Conservation (phyloP, 1,139 yeast species). For the Hanseniaspora sp. region DNA sequence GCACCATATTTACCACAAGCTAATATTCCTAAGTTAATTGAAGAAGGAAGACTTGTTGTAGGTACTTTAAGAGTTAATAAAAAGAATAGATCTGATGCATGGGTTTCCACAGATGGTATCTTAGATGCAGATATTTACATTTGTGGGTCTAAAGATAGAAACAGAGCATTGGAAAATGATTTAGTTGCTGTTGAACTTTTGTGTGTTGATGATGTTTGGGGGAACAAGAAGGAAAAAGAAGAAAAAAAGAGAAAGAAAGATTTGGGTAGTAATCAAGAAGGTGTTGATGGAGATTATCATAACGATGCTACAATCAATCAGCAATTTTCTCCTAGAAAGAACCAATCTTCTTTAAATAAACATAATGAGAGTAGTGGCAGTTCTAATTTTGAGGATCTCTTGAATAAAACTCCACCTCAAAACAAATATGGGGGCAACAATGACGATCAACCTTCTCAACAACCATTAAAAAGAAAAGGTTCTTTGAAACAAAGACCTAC, state of each 20-base stretch:
- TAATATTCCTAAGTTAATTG: constrained; percentile 75
- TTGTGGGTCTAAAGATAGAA: constrained; percentile 98
- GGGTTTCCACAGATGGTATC: constrained; percentile 90
- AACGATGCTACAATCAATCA: constrained; percentile 46
- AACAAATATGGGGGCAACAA: constrained; percentile 23
- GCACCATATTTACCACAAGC: constrained; percentile 95
- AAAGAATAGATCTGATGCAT: constrained; percentile 93
- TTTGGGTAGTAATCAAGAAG: constrained; percentile 29
- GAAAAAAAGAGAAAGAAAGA: constrained; percentile 93
- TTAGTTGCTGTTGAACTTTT: constrained; percentile 87
- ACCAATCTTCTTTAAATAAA: neutral
- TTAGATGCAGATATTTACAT: constrained; percentile 93
- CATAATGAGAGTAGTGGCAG: constrained; percentile 5
- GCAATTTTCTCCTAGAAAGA: constrained; percentile 15
- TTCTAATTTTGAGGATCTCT: constrained; percentile 5
- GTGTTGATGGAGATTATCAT: constrained; percentile 51
- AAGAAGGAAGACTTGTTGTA: constrained; percentile 83
- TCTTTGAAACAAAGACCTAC: constrained; percentile 92
- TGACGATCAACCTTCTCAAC: constrained; percentile 24
- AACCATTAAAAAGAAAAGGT: constrained; percentile 62
- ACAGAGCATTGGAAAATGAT: constrained; percentile 94
- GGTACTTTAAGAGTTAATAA: constrained; percentile 89
- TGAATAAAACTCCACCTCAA: constrained; percentile 23
- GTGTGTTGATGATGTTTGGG: constrained; percentile 97
- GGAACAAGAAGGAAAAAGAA: constrained; percentile 87